phyloP scores from a whole-genome alignment of 192 early-diverging fungal species.

The Endogone sp. region DNA sequence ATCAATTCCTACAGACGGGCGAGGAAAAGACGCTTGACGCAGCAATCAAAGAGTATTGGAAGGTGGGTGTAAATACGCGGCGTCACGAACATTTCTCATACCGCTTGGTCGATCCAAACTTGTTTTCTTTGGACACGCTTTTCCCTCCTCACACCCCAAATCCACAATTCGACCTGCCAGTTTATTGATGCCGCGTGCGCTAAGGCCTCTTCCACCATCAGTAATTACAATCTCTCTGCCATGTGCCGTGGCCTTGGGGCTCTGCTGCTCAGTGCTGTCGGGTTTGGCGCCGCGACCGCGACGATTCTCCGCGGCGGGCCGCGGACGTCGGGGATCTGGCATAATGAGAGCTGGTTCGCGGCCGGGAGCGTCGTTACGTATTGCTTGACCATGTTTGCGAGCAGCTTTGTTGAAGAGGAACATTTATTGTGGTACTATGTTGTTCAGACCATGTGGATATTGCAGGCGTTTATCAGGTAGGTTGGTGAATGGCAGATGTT shows the following conservation, averaged over 20 bases:
- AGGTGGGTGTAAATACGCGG: not conserved
- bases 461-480: constrained; percentile 38
- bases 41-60: constrained; percentile 11
- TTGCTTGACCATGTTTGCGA: constrained; percentile 52
- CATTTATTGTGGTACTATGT: constrained; percentile 74
- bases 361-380: constrained; percentile 29
- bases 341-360: not conserved
- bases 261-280: not conserved
- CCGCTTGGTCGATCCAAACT: no score
- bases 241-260: constrained; percentile 15
- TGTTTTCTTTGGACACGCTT: no score
- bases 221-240: constrained; percentile 19
- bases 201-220: constrained; percentile 16
- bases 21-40: constrained; percentile 2
- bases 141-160: not conserved
- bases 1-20: not conserved
- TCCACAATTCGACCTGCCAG: constrained; percentile 1
- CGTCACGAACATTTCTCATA: no score
- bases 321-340: not conserved
- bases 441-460: constrained; percentile 54
- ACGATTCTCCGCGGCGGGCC: not conserved
- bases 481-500: no score
- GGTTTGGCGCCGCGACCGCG: not conserved
- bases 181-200: constrained; percentile 21
- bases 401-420: constrained; percentile 75